Evolutionary conservation across 805 yeast genomes (phyloP).

Genomic region (Wickerhamomyces sydowiorum): DNA sequence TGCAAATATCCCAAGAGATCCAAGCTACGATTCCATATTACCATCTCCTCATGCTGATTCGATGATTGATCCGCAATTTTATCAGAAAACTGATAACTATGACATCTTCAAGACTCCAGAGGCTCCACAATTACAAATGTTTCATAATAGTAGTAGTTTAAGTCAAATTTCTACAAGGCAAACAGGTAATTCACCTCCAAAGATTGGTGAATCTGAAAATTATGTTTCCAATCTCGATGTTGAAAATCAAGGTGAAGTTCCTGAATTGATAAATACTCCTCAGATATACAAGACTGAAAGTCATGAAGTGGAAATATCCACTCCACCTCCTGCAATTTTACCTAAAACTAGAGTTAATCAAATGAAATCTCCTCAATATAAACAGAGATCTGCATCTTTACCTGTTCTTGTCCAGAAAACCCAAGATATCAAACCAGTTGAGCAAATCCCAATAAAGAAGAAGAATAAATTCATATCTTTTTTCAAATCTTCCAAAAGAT

Average conservation of each 20-base stretch:
- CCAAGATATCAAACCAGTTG: not conserved
- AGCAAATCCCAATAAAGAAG: slow-evolving; percentile 4
- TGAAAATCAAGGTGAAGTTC: slow-evolving; percentile 4
- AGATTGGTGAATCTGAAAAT: slow-evolving; percentile 7
- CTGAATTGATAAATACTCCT: slow-evolving; percentile 8
- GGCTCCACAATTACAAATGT: slow-evolving; percentile 11
- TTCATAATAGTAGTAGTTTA: slow-evolving; percentile 6
- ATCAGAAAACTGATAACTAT: not conserved
- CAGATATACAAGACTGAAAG: slow-evolving; percentile 1
- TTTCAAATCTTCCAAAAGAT: slow-evolving; percentile 14
- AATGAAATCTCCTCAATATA: slow-evolving; percentile 9
- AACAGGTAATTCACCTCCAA: slow-evolving; percentile 1
- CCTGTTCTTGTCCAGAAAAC: slow-evolving; percentile 10
- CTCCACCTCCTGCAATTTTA: slow-evolving; percentile 2
- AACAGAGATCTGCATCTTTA: slow-evolving; percentile 19
- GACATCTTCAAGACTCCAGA: slow-evolving; percentile 24
- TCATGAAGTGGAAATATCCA: not conserved
- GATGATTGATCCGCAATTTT: not conserved
- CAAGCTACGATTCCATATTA: slow-evolving; percentile 20
- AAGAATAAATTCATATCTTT: slow-evolving; percentile 19
- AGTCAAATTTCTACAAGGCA: slow-evolving; percentile 3
- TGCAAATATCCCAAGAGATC: slow-evolving; percentile 21
- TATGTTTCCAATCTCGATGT: slow-evolving; percentile 13
- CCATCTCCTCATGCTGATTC: not conserved
- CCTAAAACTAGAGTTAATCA: slow-evolving; percentile 6